Percentiles rank a stretch among this genome's conserved stretches.
phyloP scores from a whole-genome alignment of 2,329 filamentous ascomycete species.

The Blastomyces parvus region DNA sequence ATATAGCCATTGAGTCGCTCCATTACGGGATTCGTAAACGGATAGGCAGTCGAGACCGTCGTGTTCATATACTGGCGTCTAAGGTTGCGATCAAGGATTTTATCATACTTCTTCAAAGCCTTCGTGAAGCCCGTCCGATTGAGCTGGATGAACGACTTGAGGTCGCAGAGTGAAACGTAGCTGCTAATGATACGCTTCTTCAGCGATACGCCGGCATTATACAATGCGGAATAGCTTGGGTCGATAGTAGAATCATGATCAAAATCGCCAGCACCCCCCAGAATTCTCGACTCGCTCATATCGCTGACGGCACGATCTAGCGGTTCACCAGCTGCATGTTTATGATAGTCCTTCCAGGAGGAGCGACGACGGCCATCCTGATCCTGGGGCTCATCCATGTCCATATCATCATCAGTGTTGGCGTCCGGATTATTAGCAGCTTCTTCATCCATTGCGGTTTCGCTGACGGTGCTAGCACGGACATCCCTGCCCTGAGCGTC shows the following conservation, averaged over 20 bases:
- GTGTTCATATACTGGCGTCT: constrained; percentile 66
- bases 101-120: constrained; percentile 97
- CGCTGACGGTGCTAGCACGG: constrained; percentile 33
- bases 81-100: constrained; percentile 75
- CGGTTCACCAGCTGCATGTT: constrained; percentile 22
- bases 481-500: constrained; percentile 12
- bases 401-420: constrained; percentile 57
- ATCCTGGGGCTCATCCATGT: constrained; percentile 37
- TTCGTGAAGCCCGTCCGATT: constrained; percentile 96
- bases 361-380: constrained; percentile 30
- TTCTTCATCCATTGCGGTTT: constrained; percentile 45
- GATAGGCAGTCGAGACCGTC: constrained; percentile 66
- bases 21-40: constrained; percentile 68
- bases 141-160: constrained; percentile 91
- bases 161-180: constrained; percentile 87
- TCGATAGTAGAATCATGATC: constrained; percentile 60
- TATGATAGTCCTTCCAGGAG: constrained; percentile 26
- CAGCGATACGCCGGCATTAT: constrained; percentile 66
- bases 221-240: constrained; percentile 56
- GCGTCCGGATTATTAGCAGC: constrained; percentile 37
- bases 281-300: constrained; percentile 40
- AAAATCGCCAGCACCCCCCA: constrained; percentile 51
- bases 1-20: constrained; percentile 63
- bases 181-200: constrained; percentile 83
- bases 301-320: constrained; percentile 25